Conservation (phyloP, 108 stramenopile species). For the Discostella pseudostelligera region DNA sequence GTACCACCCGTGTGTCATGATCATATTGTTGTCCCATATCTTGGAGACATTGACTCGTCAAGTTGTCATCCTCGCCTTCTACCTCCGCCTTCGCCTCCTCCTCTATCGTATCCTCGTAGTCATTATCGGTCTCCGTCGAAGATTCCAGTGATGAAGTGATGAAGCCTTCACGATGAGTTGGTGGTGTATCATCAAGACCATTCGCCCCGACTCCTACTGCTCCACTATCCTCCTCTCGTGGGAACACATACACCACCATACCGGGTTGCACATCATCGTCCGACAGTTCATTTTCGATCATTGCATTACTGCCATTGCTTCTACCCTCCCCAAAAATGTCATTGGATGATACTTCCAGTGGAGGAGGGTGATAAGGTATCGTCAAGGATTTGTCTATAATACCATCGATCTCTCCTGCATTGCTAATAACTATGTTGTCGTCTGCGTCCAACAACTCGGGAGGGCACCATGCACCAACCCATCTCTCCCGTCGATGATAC, state of each 20-base stretch:
- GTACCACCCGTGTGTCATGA: constrained; percentile 18
- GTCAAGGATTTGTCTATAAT: not conserved
- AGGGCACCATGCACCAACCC: constrained; percentile 38
- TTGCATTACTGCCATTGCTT: too few species aligned
- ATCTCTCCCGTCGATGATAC: not conserved
- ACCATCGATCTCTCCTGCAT: not conserved
- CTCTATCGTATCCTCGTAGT: not conserved
- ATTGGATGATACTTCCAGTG: not conserved
- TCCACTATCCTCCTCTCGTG: not conserved
- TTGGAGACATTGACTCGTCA: constrained; percentile 27
- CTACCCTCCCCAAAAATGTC: too few species aligned
- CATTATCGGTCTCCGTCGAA: too few species aligned
- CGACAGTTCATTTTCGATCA: not conserved
- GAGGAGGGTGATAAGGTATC: not conserved
- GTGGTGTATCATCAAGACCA: not conserved
- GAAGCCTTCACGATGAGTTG: too few species aligned
- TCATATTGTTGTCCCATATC: constrained; percentile 38
- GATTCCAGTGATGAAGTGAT: too few species aligned
- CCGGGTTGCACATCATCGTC: constrained; percentile 33
- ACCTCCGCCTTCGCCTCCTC: not conserved
- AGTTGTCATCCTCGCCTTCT: too few species aligned
- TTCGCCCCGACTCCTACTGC: not conserved
- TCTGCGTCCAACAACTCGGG: constrained; percentile 3
- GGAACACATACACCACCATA: constrained; percentile 30
- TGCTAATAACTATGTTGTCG: not conserved